Conservation (phyloP, 208 protist species). For the Wallacemonas sp. region DNA sequence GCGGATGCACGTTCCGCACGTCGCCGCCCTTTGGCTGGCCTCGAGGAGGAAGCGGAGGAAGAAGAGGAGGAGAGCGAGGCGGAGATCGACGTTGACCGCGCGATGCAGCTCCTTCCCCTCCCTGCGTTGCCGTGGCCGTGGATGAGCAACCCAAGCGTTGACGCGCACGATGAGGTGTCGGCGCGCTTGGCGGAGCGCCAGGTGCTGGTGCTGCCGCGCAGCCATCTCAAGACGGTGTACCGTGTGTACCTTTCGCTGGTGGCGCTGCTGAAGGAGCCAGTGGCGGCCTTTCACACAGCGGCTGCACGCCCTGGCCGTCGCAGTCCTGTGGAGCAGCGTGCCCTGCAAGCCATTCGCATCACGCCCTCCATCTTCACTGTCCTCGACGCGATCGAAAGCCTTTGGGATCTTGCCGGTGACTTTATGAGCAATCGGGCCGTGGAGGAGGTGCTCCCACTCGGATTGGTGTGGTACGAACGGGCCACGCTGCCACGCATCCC, state of each 20-base stretch:
- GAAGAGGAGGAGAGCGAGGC: slow-evolving; percentile 19
- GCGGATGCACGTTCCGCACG: neutral
- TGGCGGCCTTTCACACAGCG: slow-evolving; percentile 42
- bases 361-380: slow-evolving; percentile 51
- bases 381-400: slow-evolving; percentile 53
- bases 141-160: neutral
- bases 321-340: slow-evolving; percentile 46
- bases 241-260: slow-evolving; percentile 72
- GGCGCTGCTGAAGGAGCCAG: slow-evolving; percentile 70
- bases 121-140: slow-evolving; percentile 36
- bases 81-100: slow-evolving; percentile 15
- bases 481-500: slow-evolving; percentile 60
- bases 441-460: slow-evolving; percentile 72
- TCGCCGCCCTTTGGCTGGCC: neutral
- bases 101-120: slow-evolving; percentile 8
- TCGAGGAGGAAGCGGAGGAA: slow-evolving; percentile 21
- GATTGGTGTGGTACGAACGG: slow-evolving; percentile 78
- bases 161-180: neutral
- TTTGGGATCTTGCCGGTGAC: slow-evolving; percentile 54
- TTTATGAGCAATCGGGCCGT: slow-evolving; percentile 78
- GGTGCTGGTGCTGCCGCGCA: slow-evolving; percentile 63
- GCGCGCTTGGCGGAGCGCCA: neutral
- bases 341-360: slow-evolving; percentile 52
- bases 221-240: slow-evolving; percentile 82
- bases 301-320: slow-evolving; percentile 27